Base-by-base conservation (phyloP, 2,329 filamentous ascomycete genomes). In the Xylaria sp. region DNA sequence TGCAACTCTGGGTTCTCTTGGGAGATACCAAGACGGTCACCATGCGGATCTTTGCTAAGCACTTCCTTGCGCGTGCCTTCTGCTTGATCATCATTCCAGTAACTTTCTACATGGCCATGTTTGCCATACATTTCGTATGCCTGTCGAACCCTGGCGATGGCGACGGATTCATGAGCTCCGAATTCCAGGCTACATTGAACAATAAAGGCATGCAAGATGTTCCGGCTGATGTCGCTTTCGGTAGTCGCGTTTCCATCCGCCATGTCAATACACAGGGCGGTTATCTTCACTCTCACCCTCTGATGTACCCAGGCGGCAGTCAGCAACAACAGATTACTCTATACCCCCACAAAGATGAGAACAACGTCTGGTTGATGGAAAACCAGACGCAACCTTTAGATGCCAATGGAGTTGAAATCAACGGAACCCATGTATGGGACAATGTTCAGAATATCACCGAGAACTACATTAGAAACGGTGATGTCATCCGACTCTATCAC, bases 161-260 rank as follows among this genome's bases (percentile, higher is more conserved):
- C 57, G 95, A 99, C 78, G 95, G 95, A 58, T 99, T 99, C 83
- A 99, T 99, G 95, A 97, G 94, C 75, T 97, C 94, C 58, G 95
- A 99, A 75, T 99, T 99, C 83, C 95, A 99, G 80, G 91, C 95
- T 33, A 98, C 95, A 2, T 83, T 99, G 69, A 99, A 98, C 81
- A 94, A 89, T 73, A 99, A 98, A 83, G 89, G 87, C 56, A 99
- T 99, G 95, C 89, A 92, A 75, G 93, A 96, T 77, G 93, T 96
- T 4, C 90, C 95, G 1, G 95, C 92, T 31, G 94, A 99, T 78
- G 90, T 99, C 61, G 89, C 91, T 28, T 90, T 95, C 72, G 95
- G 95, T 63, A 96, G 93, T 76, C 87, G 91, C 67, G 85, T 99
- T 72, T 89, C 84, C 67, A 85, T 99, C 71, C 91, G 95, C 70